Percentiles rank a stretch among this genome's conserved stretches.
Conservation (phyloP, 2,329 filamentous ascomycete genomes). For the Berkeleyomyces rouxiae region DNA sequence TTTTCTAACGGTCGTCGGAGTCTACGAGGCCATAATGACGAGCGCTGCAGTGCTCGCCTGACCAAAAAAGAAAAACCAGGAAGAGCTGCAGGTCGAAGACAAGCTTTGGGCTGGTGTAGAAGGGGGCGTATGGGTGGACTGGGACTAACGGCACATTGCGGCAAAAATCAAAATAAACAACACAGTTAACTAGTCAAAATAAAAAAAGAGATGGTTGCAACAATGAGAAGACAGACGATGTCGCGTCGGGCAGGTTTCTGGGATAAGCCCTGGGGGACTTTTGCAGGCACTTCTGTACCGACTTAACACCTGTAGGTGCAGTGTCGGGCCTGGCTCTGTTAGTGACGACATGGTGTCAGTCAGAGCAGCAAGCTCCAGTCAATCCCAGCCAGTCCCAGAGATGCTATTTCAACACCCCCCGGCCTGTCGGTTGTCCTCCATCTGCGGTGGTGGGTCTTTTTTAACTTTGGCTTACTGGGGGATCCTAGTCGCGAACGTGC, state of each 20-base stretch:
- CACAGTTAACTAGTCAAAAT: neutral
- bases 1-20: neutral
- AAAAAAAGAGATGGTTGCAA: neutral
- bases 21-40: neutral
- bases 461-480: neutral
- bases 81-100: neutral
- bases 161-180: neutral
- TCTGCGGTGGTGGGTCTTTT: neutral
- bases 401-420: neutral
- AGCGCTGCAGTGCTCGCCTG: neutral
- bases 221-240: neutral
- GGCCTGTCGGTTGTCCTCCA: neutral
- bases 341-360: neutral
- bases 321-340: neutral
- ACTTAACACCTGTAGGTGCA: neutral
- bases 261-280: neutral
- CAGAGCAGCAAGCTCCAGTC: neutral
- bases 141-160: neutral
- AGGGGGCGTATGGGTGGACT: neutral
- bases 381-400: neutral
- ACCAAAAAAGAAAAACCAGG: neutral
- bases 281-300: neutral
- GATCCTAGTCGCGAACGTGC: neutral
- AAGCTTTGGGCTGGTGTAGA: neutral
- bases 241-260: no score